Percentiles rank a stretch among this genome's conserved stretches.
phyloP scores from a whole-genome alignment of 305 asterid genomes.

The Lippia alba region DNA sequence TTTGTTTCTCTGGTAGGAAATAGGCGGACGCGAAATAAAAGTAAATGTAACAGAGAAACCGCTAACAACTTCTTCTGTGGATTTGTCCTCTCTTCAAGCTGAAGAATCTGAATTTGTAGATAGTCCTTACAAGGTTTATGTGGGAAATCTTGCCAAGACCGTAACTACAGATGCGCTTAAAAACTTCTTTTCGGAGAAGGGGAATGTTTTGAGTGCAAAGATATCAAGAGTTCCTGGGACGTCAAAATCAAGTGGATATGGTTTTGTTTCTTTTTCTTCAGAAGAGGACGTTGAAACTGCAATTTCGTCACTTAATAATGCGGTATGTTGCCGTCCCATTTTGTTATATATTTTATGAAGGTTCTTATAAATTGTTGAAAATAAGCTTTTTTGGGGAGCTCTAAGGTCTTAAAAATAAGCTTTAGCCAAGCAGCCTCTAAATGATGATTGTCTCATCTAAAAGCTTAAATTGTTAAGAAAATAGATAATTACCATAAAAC shows the following conservation, averaged over 20 bases:
- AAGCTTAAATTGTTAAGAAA: too few species aligned
- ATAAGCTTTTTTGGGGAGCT: too few species aligned
- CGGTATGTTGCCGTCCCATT: conserved; percentile 43
- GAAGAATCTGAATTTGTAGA: conserved; percentile 82
- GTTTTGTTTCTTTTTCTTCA: conserved; percentile 80
- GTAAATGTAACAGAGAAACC: conserved; percentile 91
- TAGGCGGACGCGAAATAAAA: conserved; percentile 85
- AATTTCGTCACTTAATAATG: conserved; percentile 71
- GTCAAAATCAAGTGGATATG: conserved; percentile 88
- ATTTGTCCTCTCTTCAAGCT: conserved; percentile 50
- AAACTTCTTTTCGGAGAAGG: conserved; percentile 71
- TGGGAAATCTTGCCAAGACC: conserved; percentile 85
- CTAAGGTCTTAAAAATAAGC: too few species aligned
- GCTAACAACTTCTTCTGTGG: conserved; percentile 47
- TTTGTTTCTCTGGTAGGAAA: conserved; percentile 48
- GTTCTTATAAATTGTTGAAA: too few species aligned
- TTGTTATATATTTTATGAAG: too few species aligned
- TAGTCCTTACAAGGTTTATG: conserved; percentile 86
- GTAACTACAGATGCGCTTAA: conserved; percentile 70
- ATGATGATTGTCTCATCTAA: too few species aligned
- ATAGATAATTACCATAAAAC: too few species aligned
- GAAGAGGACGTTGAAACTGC: conserved; percentile 92
- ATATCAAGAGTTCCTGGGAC: conserved; percentile 86
- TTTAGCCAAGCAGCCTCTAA: too few species aligned
- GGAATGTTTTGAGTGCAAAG: conserved; percentile 77